These are phyloP conservation scores for Vitis hybrid DNA, from an alignment of 177 flowering plant species.

Conservation along the genomic window DNA sequence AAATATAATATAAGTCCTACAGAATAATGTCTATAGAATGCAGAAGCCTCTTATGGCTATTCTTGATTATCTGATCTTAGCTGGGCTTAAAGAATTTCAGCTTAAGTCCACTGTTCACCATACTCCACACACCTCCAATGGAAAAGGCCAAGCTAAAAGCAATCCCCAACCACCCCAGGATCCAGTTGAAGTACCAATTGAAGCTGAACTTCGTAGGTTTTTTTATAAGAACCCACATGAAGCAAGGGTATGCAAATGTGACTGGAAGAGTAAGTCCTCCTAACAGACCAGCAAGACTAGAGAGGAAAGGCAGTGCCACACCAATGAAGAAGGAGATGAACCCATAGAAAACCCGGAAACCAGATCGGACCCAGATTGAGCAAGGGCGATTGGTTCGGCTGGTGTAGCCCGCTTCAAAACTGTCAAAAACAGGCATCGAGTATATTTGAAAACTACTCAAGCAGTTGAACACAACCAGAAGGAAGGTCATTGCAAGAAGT, in stretches of 20 bases:
- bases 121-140: conserved; percentile 92
- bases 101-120: conserved; percentile 84
- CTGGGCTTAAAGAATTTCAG: conserved; percentile 71
- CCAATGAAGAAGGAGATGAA: conserved; percentile 87
- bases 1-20: conserved; percentile 1
- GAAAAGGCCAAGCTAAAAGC: conserved; percentile 94
- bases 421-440: conserved; percentile 98
- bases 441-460: conserved; percentile 97
- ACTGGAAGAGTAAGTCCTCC: conserved; percentile 98
- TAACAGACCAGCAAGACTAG: conserved; percentile 86
- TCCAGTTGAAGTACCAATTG: conserved; percentile 95
- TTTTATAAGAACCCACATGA: conserved; percentile 97
- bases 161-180: conserved; percentile 80
- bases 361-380: conserved; percentile 92
- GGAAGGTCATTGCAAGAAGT: conserved; percentile 85
- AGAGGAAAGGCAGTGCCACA: conserved; percentile 89
- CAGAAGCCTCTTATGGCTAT: background rate
- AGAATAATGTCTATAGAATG: background rate
- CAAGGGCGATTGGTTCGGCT: conserved; percentile 96
- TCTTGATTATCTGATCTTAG: background rate
- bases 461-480: conserved; percentile 94
- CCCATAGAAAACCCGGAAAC: conserved; percentile 91
- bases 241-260: conserved; percentile 99
- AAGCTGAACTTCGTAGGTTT: conserved; percentile 79
- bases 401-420: conserved; percentile 96